Conservation (phyloP, 2,329 filamentous ascomycete genomes). For the Penicillium sp. region DNA sequence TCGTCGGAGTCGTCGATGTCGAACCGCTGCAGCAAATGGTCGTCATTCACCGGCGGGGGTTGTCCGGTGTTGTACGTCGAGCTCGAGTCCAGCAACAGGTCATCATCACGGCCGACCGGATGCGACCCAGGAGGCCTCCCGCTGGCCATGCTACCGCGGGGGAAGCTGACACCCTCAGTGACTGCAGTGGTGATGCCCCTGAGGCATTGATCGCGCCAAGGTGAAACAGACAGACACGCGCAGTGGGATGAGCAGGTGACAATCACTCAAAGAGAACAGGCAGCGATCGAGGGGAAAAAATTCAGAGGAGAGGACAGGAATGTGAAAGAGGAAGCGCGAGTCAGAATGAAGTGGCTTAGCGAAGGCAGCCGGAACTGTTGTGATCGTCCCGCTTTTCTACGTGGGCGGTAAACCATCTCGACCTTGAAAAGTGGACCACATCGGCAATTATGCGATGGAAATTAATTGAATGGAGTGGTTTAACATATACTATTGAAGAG, state of each 20-base stretch:
- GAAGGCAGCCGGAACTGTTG: conserved; percentile 20
- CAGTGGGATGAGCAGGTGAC: neutral
- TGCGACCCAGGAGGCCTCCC: conserved; percentile 52
- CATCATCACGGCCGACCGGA: conserved; percentile 41
- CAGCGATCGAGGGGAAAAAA: neutral
- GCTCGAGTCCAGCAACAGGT: conserved; percentile 40
- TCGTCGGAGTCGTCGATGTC: conserved; percentile 61
- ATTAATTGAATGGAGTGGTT: no score
- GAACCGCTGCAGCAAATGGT: conserved; percentile 70
- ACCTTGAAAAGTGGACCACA: neutral
- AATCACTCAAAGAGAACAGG: neutral
- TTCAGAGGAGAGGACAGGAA: neutral
- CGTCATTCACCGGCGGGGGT: conserved; percentile 71
- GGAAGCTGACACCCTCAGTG: conserved; percentile 34
- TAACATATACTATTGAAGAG: no score
- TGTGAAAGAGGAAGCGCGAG: conserved; percentile 9
- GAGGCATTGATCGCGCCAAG: conserved; percentile 36
- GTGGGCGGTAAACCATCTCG: conserved; percentile 13
- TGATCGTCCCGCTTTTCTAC: conserved; percentile 18
- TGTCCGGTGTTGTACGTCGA: conserved; percentile 65
- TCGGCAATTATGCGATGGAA: no score
- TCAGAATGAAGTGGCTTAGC: conserved; percentile 22
- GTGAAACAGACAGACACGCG: conserved; percentile 1
- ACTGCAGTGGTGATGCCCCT: conserved; percentile 25
- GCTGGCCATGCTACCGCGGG: conserved; percentile 41